phyloP scores from a whole-genome alignment of 495 filamentous ascomycete genomes.

The Cercophora scortea region DNA sequence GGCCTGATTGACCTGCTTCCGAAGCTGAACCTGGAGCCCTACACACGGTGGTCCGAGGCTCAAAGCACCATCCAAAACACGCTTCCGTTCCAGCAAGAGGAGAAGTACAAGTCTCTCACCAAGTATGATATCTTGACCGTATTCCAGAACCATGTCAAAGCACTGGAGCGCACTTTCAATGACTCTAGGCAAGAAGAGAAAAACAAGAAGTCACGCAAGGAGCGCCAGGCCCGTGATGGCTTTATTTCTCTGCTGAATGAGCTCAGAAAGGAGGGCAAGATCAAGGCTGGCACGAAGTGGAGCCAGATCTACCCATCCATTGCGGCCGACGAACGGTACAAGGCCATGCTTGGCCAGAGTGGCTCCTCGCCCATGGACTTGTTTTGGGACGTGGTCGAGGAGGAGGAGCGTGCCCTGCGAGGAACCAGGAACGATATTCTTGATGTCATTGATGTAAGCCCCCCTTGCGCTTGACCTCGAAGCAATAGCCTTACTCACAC shows the following conservation, averaged over 20 bases:
- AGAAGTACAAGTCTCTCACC: conserved; percentile 80
- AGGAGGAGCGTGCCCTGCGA: conserved; percentile 79
- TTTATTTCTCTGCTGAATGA: conserved; percentile 69
- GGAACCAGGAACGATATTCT: conserved; percentile 75
- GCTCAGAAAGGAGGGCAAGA: conserved; percentile 65
- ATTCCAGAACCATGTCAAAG: conserved; percentile 92
- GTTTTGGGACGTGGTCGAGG: conserved; percentile 94
- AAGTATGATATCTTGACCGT: conserved; percentile 86
- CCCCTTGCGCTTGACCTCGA: neutral
- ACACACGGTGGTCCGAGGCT: conserved; percentile 91
- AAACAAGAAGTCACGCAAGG: conserved; percentile 66
- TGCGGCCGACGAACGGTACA: conserved; percentile 75
- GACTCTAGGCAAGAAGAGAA: conserved; percentile 83
- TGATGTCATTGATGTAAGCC: conserved; percentile 81
- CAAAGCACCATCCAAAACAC: conserved; percentile 73
- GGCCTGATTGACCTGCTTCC: conserved; percentile 75
- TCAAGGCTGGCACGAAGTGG: conserved; percentile 91
- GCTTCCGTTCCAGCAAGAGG: conserved; percentile 71
- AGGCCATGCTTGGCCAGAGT: conserved; percentile 72
- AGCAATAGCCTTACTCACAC: neutral
- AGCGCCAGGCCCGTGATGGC: conserved; percentile 75
- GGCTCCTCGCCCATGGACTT: conserved; percentile 90
- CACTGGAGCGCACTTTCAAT: conserved; percentile 81
- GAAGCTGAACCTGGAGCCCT: conserved; percentile 80
- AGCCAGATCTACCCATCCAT: conserved; percentile 71